Conservation (phyloP, 139 green algal genomes). For the Chlorella sp. region DNA sequence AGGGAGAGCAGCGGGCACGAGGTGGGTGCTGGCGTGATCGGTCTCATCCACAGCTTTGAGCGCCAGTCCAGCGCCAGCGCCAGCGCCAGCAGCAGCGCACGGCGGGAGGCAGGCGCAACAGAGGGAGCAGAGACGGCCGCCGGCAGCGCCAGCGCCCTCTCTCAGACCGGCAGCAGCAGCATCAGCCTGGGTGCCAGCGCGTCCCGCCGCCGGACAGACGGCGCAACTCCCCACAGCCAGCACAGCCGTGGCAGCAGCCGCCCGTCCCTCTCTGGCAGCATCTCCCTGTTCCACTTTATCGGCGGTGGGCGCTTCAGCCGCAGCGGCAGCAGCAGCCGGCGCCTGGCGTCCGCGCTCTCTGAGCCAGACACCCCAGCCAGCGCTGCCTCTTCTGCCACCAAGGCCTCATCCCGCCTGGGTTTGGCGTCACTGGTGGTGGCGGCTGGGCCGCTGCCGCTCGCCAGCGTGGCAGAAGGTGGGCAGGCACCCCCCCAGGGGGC, state of each 20-base stretch:
- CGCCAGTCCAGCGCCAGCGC: background rate
- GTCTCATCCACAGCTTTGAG: background rate
- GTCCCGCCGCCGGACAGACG: background rate
- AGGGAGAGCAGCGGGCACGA: no score
- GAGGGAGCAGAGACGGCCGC: background rate
- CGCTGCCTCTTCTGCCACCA: background rate
- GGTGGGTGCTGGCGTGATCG: background rate
- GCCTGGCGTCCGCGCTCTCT: background rate
- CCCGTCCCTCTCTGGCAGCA: slow-evolving; percentile 5
- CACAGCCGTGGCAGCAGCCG: background rate
- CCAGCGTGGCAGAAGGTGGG: background rate
- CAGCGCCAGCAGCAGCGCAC: background rate
- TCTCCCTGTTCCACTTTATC: slow-evolving; percentile 10
- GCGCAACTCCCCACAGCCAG: background rate
- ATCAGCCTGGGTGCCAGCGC: background rate
- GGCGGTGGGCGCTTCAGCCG: background rate
- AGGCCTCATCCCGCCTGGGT: background rate
- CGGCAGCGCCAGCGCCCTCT: background rate
- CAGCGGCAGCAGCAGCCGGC: background rate
- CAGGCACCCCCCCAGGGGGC: background rate
- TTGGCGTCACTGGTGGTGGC: no score
- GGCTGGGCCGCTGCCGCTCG: background rate
- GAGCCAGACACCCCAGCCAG: background rate
- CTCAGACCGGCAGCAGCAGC: background rate
- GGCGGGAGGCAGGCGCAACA: background rate